Base-by-base conservation (phyloP, 331 rosid genomes). In the Quercus phellos region DNA sequence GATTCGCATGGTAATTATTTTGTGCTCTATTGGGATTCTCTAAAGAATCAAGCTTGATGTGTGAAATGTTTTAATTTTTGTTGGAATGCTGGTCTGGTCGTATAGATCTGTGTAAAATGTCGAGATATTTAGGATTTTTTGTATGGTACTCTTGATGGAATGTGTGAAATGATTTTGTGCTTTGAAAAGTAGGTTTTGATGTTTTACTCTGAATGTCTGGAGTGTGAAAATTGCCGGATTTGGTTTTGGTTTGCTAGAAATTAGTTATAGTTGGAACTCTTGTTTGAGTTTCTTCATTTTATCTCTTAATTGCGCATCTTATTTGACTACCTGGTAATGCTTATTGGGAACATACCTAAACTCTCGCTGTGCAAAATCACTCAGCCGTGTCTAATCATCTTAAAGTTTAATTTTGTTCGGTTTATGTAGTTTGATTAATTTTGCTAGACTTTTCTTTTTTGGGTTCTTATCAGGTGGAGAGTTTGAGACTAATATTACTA, bases 401-500 rank as follows among this genome's bases (percentile, higher is more conserved):
- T 70, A 16, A 6, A 32, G 10, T 51, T 75, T 50, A 21, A 11
- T 73, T 54, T 29, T 6, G 53, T 14, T 70, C 77, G 4, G 42
- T 46, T 22, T 54, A 58, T 70, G 8, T 35, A 6, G 58, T 67
- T 72, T 72, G 76, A 73, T 60, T 46, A 30, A 46, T 29, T 75
- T 61, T 58, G 34, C 18, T 13, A 16, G 21, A 60, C 2, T 18
- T 27, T 14, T 17, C 17, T 72, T 30, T 10, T 32, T n/a, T 59
- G 46, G 46, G 34, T 75, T 16, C 30, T 79, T 70, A 1, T 71
- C 83, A 92, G 99, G 90, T 76, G 99, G 99, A 46, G 97, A 91
- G 74, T 95, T 95, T 17, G 88, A 92, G 92, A 92, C 96, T 42
- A 95, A 95, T 83, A 88, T 95, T 17, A 92, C 99, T 10, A 81